Evolutionary conservation across 768 basidiomycete species (phyloP).

Genomic region (Pleurotus djamor): DNA sequence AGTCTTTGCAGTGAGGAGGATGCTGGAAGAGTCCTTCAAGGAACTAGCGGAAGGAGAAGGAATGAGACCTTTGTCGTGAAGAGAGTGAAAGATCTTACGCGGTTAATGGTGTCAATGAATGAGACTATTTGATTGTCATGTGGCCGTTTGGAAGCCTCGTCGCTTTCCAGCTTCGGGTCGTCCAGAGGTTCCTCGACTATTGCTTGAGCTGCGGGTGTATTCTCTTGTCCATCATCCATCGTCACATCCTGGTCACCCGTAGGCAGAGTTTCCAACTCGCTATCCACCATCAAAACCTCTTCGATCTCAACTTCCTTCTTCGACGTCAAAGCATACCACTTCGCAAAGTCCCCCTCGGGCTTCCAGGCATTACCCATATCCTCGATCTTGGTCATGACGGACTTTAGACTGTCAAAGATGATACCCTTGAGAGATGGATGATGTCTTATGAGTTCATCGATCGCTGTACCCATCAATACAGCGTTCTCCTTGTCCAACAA

Average conservation of each 20-base stretch:
- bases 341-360: conserved; percentile 54
- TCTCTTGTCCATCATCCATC: conserved; percentile 12
- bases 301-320: conserved; percentile 16
- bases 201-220: conserved; percentile 16
- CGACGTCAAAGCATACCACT: conserved; percentile 64
- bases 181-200: conserved; percentile 17
- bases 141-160: conserved; percentile 37
- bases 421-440: conserved; percentile 84
- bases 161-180: conserved; percentile 18
- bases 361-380: conserved; percentile 62
- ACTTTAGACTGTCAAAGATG: conserved; percentile 76
- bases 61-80: conserved; percentile 5
- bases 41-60: conserved; percentile 50
- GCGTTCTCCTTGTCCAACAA: conserved; percentile 93
- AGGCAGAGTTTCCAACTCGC: conserved; percentile 11
- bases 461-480: conserved; percentile 80
- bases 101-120: conserved; percentile 76
- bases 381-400: conserved; percentile 71
- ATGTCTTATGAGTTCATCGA: conserved; percentile 96
- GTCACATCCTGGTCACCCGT: neutral
- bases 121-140: conserved; percentile 79
- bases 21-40: conserved; percentile 95
- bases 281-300: conserved; percentile 52
- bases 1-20: conserved; percentile 85
- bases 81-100: conserved; percentile 43